phyloP scores from a whole-genome alignment of 176 grass and related monocot genomes.

The Juncus inflexus region DNA sequence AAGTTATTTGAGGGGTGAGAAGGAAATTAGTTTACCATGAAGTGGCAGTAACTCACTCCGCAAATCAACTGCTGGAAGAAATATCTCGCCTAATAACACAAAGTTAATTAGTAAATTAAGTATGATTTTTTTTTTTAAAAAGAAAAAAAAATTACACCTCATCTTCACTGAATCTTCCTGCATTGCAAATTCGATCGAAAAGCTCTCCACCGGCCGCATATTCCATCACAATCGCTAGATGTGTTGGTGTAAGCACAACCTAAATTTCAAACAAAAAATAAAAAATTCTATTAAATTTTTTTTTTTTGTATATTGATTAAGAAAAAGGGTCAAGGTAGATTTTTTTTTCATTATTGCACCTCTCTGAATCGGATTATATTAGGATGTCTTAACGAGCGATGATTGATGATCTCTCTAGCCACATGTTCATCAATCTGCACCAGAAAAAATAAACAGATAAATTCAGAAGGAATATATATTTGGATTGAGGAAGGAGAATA shows the following conservation, averaged over 20 bases:
- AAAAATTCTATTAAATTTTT: background rate
- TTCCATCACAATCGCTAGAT: slow-evolving; percentile 91
- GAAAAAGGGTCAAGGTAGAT: background rate
- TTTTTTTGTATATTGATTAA: background rate
- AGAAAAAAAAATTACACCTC: slow-evolving; percentile 38
- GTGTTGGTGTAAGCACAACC: slow-evolving; percentile 81
- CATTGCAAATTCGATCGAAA: slow-evolving; percentile 82
- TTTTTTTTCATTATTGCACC: slow-evolving; percentile 25
- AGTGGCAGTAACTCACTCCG: slow-evolving; percentile 97
- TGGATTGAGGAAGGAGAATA: background rate
- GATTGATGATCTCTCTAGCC: slow-evolving; percentile 85
- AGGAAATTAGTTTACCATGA: slow-evolving; percentile 47
- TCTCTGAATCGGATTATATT: slow-evolving; percentile 96
- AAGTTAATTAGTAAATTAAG: background rate
- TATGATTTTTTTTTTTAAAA: background rate
- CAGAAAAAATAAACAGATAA: slow-evolving; percentile 14
- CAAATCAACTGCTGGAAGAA: slow-evolving; percentile 98
- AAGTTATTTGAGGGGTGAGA: too few species aligned
- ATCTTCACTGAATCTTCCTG: slow-evolving; percentile 90
- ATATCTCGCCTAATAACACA: slow-evolving; percentile 55
- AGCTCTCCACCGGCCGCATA: slow-evolving; percentile 87
- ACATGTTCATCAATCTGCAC: slow-evolving; percentile 66
- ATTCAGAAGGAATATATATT: background rate
- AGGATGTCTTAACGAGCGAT: slow-evolving; percentile 76
- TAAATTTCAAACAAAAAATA: slow-evolving; percentile 8